These are phyloP conservation scores for Colletotrichum caudatum DNA, from an alignment of 2,329 filamentous ascomycete genomes.

Conservation along the genomic window DNA sequence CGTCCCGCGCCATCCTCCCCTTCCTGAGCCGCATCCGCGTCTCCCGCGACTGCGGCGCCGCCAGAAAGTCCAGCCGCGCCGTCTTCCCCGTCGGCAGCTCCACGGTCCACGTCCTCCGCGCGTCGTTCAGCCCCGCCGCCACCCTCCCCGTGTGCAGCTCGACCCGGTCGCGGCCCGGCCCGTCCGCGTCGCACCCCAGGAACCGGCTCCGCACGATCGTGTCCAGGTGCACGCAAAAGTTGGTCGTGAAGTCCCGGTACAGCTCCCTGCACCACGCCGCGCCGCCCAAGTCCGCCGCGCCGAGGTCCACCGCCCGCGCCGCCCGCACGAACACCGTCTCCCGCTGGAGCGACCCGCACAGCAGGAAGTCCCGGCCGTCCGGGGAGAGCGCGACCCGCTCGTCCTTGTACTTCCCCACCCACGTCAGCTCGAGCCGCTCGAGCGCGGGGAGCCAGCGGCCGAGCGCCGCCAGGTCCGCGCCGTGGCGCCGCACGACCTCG, in stretches of 20 bases:
- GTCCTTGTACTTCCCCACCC: slow-evolving; percentile 22
- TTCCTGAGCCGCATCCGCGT: slow-evolving; percentile 16
- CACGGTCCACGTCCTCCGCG: neutral
- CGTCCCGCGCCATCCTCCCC: neutral
- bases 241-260: slow-evolving; percentile 30
- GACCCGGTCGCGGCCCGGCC: neutral
- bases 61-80: slow-evolving; percentile 23
- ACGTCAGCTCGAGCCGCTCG: slow-evolving; percentile 24
- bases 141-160: neutral
- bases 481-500: slow-evolving; percentile 19
- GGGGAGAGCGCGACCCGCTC: neutral
- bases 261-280: slow-evolving; percentile 11
- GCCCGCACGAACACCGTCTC: slow-evolving; percentile 14
- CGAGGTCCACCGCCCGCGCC: slow-evolving; percentile 5
- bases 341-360: slow-evolving; percentile 1
- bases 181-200: slow-evolving; percentile 2
- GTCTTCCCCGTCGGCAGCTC: slow-evolving; percentile 25
- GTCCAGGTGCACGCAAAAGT: slow-evolving; percentile 31
- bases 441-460: slow-evolving; percentile 8
- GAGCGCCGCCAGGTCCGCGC: slow-evolving; percentile 17
- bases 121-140: slow-evolving; percentile 3
- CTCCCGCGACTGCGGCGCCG: slow-evolving; percentile 22
- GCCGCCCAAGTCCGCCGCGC: neutral
- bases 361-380: slow-evolving; percentile 1
- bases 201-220: slow-evolving; percentile 24